Percentiles rank a stretch among this genome's conserved stretches.
Conservation (phyloP, 2,329 filamentous ascomycete genomes). For the Xylaria sp. region DNA sequence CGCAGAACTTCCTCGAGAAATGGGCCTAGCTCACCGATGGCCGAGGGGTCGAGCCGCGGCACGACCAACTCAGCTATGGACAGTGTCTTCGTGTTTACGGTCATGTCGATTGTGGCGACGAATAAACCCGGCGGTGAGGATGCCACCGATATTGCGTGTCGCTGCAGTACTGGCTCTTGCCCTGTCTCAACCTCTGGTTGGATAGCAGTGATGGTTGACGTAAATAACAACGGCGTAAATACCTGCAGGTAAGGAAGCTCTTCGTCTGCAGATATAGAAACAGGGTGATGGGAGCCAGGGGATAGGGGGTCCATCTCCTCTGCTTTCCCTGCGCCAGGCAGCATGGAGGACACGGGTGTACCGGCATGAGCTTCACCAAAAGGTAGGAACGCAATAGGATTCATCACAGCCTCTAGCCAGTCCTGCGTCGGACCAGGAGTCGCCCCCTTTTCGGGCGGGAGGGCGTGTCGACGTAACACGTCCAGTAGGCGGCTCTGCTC, state of each 20-base stretch:
- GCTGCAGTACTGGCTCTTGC: conserved; percentile 50
- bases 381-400: conserved; percentile 58
- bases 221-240: conserved; percentile 71
- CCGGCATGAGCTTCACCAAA: conserved; percentile 49
- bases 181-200: conserved; percentile 40
- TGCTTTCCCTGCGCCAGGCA: conserved; percentile 26
- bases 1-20: conserved; percentile 54
- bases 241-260: conserved; percentile 72
- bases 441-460: conserved; percentile 44
- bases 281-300: conserved; percentile 67
- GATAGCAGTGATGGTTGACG: conserved; percentile 57
- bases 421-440: conserved; percentile 43
- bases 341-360: conserved; percentile 34
- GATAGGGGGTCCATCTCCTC: conserved; percentile 40
- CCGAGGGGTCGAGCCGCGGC: conserved; percentile 60
- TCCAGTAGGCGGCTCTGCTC: conserved; percentile 49
- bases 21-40: conserved; percentile 61
- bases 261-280: conserved; percentile 65
- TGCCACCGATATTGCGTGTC: conserved; percentile 61
- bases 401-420: conserved; percentile 55
- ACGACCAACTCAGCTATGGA: conserved; percentile 60
- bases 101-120: conserved; percentile 61
- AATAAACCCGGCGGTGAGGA: conserved; percentile 61
- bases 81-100: conserved; percentile 59
- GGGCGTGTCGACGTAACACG: conserved; percentile 49